Evolutionary conservation across 2,329 filamentous ascomycete species (phyloP).

Genomic region (Botryotinia convoluta): DNA sequence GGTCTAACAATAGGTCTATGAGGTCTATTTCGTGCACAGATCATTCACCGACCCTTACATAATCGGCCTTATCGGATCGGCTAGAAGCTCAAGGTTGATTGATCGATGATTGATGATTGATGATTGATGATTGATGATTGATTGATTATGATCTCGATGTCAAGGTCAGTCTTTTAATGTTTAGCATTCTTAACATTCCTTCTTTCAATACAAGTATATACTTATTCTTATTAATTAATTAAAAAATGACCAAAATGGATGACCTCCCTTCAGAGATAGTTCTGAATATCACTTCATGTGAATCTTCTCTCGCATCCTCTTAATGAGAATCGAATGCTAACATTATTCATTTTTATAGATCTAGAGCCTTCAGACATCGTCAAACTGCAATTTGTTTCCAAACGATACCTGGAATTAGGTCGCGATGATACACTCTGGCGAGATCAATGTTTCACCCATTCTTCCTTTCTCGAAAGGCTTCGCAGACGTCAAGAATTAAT

Average conservation of each 20-base stretch:
- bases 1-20: neutral
- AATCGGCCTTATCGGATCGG: conserved; percentile 3
- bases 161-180: neutral
- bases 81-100: neutral
- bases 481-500: conserved; percentile 50
- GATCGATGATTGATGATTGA: neutral
- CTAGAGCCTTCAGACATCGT: conserved; percentile 65
- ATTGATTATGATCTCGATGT: neutral
- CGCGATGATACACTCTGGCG: conserved; percentile 79
- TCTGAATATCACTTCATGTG: conserved; percentile 19
- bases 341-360: conserved; percentile 42
- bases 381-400: conserved; percentile 66
- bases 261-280: conserved; percentile 20
- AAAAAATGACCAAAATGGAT: conserved; percentile 14
- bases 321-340: neutral
- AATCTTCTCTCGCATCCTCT: neutral
- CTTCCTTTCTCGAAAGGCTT: conserved; percentile 62
- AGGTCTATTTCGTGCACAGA: conserved; percentile 10
- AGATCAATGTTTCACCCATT: conserved; percentile 68
- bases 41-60: neutral
- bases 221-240: neutral
- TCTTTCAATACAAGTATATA: neutral
- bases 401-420: conserved; percentile 61
- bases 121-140: neutral
- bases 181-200: neutral